Evolutionary conservation across 78 protist genomes (phyloP), one percentile per base, ranked within the genome.

Genomic region (Dictyostelium citrinum): DNA sequence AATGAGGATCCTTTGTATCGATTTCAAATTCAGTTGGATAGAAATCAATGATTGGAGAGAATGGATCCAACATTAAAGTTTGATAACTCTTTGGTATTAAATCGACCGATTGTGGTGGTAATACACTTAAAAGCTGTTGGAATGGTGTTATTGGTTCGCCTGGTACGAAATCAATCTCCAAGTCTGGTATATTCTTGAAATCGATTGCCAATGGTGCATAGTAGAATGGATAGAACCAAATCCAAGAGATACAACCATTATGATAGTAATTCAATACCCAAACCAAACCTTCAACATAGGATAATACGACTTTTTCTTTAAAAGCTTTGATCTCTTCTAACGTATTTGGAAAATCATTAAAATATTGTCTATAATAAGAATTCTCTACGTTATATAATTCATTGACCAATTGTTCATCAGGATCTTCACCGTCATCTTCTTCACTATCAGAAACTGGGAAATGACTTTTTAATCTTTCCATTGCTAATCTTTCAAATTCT

Each of bases 211-310:
- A 24, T 22, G 99, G 99, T 0, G 99, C 96, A 86, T 97, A 98
- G 83, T 98, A 98, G 88, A 95, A 96, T 41, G 99, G 99, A 72
- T 82, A 99, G 88, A 37, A 97, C 99, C 99, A 99, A 27, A 10
- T 14, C 99, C 99, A 99, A 27, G 97, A 85, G 5, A 86, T 67
- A 27, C 95, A 74, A 20, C 99, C 99, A 4, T 91, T 39, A 88
- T 97, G 98, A 92, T 99, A 99, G 93, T 99, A 99, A 64, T 83
- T 72, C 24, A 95, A 29, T 24, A 98, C 98, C 99, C 99, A 98
- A 35, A 22, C 27, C 22, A 98, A 17, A 72, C 98, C 98, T 24
- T 72, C 91, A 0, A 78, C 78, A 79, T 72, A 95, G 4, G 41
- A n/a, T 14, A 6, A 41, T 20, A 78, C 80, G 31, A 95, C 24